phyloP scores from a whole-genome alignment of 2,329 filamentous ascomycete species.

The Calonectria fujianensis region DNA sequence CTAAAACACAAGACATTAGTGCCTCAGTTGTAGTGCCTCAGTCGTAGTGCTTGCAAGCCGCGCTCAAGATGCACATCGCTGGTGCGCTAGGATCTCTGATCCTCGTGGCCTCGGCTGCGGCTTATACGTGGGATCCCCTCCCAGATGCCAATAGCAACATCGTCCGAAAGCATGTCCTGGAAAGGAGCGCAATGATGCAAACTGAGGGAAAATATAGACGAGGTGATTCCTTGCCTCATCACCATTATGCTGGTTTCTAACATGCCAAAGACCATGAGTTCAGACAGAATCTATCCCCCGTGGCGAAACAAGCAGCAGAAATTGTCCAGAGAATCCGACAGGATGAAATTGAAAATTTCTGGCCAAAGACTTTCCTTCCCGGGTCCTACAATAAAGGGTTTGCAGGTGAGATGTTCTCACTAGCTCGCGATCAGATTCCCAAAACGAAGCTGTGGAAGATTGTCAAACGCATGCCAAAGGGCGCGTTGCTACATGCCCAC shows the following conservation, averaged over 20 bases:
- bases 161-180: not conserved
- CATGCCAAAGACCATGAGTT: not conserved
- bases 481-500: slow-evolving; percentile 26
- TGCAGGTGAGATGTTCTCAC: slow-evolving; percentile 23
- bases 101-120: not conserved
- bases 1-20: not conserved
- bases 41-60: not conserved
- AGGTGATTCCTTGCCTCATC: not conserved
- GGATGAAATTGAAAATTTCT: slow-evolving; percentile 25
- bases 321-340: slow-evolving; percentile 14
- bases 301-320: slow-evolving; percentile 13
- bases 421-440: slow-evolving; percentile 13
- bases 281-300: not conserved
- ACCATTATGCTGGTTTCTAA: not conserved
- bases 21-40: not conserved
- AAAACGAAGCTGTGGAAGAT: slow-evolving; percentile 33
- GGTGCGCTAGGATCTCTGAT: not conserved
- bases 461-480: slow-evolving; percentile 24
- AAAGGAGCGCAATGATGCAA: not conserved
- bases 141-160: not conserved
- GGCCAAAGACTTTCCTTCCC: not conserved
- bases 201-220: not conserved
- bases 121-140: slow-evolving; percentile 11
- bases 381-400: not conserved
- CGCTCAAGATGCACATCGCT: not conserved